Base-by-base conservation (phyloP, 1,284 basidiomycete species). In the Ganoderma leucocontextum region DNA sequence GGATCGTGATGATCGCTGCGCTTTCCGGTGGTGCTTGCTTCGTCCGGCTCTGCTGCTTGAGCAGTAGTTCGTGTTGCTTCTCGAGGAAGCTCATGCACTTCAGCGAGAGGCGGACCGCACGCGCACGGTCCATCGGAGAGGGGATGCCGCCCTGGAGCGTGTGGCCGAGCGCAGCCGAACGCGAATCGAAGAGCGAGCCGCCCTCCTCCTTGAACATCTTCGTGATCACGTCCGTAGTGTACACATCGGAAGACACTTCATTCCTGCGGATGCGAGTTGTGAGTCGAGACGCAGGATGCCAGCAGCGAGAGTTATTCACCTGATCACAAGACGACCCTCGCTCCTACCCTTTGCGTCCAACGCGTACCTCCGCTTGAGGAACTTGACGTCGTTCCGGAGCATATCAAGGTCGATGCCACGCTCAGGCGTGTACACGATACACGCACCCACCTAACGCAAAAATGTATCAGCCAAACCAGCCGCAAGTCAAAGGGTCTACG, bases 201-300 rank as follows among this genome's bases (percentile, higher is more conserved):
- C 97, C 97, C 81, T 99, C 97, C 77, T 98, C 96, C 75, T 93
- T 93, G 81, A 98, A 84, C 84, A 99, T 97, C 80, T 95, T 95
- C 72, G 93, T 97, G 75, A 99, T 89, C 64, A 98, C 88, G 17
- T 97, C 92, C 12, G 96, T 97, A 19, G 93, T 93, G 84, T 98
- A 99, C 29, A 98, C 94, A 25, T 83, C 84, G 12, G 96, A 98
- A 0, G 97, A 85, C 61, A 86, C 87, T 81, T 99, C 98, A 80
- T 92, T 96, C 72, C 95, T 97, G 76, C 4, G 8, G 22, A 25
- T 29, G 10, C 47, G 33, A 17, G 12, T 29, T 19, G 55, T 63
- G n/a, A 44, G 36, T 22, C 6, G n/a, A 13, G 10, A 17, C 2
- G 13, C 4, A 13, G 47, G 35, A 17, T 13, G 15, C 4, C 4